Evolutionary conservation across 2,329 filamentous ascomycete species (phyloP).

Genomic region (Chrysoporthe cubensis): DNA sequence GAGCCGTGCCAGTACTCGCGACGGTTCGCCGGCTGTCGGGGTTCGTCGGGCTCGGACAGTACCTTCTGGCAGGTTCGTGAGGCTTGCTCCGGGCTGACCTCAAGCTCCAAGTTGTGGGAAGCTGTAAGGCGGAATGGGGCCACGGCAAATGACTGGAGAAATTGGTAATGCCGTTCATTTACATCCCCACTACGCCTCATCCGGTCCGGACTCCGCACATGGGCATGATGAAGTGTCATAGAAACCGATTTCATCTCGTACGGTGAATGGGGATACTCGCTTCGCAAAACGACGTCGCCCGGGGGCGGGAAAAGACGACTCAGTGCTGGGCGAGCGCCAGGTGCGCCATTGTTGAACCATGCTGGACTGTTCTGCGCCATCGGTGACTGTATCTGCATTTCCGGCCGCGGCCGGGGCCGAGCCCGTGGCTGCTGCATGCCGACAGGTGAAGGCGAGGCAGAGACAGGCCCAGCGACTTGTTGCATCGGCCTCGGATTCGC

Average conservation of each 20-base stretch:
- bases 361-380: background rate
- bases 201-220: slow-evolving; percentile 52
- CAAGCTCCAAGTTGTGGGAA: slow-evolving; percentile 52
- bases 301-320: slow-evolving; percentile 32
- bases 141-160: slow-evolving; percentile 55
- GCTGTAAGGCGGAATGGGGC: slow-evolving; percentile 44
- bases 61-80: slow-evolving; percentile 41
- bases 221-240: slow-evolving; percentile 51
- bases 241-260: slow-evolving; percentile 47
- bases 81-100: slow-evolving; percentile 43
- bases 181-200: slow-evolving; percentile 35
- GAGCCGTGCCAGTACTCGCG: slow-evolving; percentile 54
- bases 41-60: slow-evolving; percentile 32
- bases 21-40: slow-evolving; percentile 36
- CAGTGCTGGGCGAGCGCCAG: background rate
- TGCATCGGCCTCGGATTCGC: background rate
- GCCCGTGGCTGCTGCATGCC: background rate
- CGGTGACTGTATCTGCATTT: background rate
- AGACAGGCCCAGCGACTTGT: background rate
- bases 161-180: slow-evolving; percentile 57
- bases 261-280: slow-evolving; percentile 47
- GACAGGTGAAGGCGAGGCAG: background rate
- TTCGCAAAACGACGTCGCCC: slow-evolving; percentile 32
- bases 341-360: background rate
- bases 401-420: background rate